These are phyloP conservation scores for Pseudomonodictys pantanalensis DNA, from an alignment of 495 filamentous ascomycete species.

Conservation along the genomic window DNA sequence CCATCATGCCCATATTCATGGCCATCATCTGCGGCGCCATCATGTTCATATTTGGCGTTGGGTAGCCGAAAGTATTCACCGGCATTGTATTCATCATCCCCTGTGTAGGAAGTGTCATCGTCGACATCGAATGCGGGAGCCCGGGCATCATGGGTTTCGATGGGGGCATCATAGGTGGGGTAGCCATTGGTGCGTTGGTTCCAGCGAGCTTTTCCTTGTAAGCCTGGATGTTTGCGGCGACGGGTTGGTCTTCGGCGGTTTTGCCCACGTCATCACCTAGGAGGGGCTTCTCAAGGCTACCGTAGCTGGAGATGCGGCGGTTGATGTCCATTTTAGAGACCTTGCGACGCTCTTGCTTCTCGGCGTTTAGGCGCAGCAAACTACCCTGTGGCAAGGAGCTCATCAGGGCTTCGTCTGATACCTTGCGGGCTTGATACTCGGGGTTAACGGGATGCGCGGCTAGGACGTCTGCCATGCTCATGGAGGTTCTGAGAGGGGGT, in stretches of 20 bases:
- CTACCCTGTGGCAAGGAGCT: slow-evolving; percentile 29
- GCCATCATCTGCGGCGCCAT: slow-evolving; percentile 35
- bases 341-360: slow-evolving; percentile 27
- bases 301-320: slow-evolving; percentile 20
- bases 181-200: slow-evolving; percentile 54
- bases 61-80: slow-evolving; percentile 23
- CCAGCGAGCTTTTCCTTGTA: slow-evolving; percentile 48
- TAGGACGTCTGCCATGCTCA: slow-evolving; percentile 71
- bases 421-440: slow-evolving; percentile 34
- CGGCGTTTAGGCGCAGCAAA: slow-evolving; percentile 35
- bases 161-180: slow-evolving; percentile 14
- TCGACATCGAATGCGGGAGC: slow-evolving; percentile 9
- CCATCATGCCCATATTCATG: slow-evolving; percentile 35
- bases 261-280: slow-evolving; percentile 13
- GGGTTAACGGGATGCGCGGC: slow-evolving; percentile 52
- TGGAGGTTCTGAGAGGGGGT: slow-evolving; percentile 38
- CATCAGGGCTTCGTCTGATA: slow-evolving; percentile 21
- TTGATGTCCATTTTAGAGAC: slow-evolving; percentile 31
- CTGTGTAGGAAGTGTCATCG: slow-evolving; percentile 14
- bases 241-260: slow-evolving; percentile 35
- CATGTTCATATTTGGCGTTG: slow-evolving; percentile 13
- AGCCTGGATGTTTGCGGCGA: slow-evolving; percentile 38
- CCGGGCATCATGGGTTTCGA: slow-evolving; percentile 27
- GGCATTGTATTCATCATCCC: slow-evolving; percentile 12
- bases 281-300: slow-evolving; percentile 31